Conservation (phyloP, 345 rosid genomes). For the Salix viminalis region DNA sequence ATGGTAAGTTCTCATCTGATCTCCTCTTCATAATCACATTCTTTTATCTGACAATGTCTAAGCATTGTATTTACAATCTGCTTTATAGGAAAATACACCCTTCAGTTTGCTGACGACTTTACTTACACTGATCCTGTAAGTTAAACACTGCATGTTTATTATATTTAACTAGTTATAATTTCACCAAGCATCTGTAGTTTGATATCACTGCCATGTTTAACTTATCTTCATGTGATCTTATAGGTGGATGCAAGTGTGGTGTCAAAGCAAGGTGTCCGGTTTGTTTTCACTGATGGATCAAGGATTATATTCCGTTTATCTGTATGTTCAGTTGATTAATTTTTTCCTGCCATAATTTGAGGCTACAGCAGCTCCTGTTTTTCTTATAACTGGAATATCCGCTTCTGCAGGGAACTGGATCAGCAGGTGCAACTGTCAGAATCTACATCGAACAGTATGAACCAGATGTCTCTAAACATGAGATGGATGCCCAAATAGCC, state of each 20-base stretch:
- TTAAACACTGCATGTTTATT: conserved; percentile 1
- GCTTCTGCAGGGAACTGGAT: conserved; percentile 75
- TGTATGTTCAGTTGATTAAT: conserved; percentile 34
- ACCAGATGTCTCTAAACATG: conserved; percentile 78
- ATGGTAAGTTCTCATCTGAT: conserved; percentile 46
- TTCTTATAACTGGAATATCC: conserved; percentile 7
- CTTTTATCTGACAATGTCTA: conserved; percentile 4
- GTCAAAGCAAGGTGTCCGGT: conserved; percentile 89
- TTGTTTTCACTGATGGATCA: conserved; percentile 87
- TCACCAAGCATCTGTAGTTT: not conserved
- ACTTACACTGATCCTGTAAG: conserved; percentile 90
- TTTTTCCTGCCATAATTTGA: conserved; percentile 11
- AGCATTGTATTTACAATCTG: conserved; percentile 2
- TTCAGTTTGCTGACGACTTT: conserved; percentile 84
- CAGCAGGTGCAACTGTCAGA: conserved; percentile 90
- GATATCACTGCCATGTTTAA: conserved; percentile 5
- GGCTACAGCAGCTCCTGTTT: not conserved
- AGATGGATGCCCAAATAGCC: conserved; percentile 81
- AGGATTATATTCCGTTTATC: conserved; percentile 86
- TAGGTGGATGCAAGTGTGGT: conserved; percentile 94
- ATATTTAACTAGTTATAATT: not conserved
- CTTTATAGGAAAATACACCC: conserved; percentile 58
- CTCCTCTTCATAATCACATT: not conserved
- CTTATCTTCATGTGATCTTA: conserved; percentile 9
- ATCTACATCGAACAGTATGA: conserved; percentile 77